A percentile compares a stretch with the other conserved stretches of the same genome.
These are phyloP conservation scores for Lachancea quebecensis DNA, from an alignment of 805 yeast species.

Conservation along the genomic window DNA sequence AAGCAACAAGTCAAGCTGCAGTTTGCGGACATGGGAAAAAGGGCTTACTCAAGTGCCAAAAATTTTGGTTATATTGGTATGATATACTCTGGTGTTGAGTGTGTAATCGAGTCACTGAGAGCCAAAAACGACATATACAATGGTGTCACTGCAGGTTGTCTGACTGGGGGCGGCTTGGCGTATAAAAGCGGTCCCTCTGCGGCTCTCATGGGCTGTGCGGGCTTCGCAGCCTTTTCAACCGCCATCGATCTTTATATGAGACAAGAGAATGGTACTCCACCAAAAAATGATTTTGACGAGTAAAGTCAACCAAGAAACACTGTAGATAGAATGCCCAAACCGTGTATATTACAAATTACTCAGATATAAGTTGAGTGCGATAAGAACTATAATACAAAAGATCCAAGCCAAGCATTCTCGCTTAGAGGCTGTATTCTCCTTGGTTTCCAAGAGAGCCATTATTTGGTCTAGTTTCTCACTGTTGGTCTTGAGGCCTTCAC, in stretches of 20 bases:
- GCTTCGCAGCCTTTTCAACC: slow-evolving; percentile 91
- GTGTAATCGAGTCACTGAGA: slow-evolving; percentile 75
- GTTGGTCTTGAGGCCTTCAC: slow-evolving; percentile 11
- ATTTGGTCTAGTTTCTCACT: slow-evolving; percentile 24
- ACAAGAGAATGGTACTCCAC: slow-evolving; percentile 77
- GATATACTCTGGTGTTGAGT: slow-evolving; percentile 88
- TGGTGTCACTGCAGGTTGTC: slow-evolving; percentile 88
- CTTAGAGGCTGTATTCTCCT: background rate
- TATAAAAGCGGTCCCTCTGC: slow-evolving; percentile 91
- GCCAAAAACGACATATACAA: slow-evolving; percentile 91
- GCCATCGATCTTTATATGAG: slow-evolving; percentile 83
- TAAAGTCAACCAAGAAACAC: slow-evolving; percentile 16
- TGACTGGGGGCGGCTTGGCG: slow-evolving; percentile 95
- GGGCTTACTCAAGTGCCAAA: slow-evolving; percentile 85
- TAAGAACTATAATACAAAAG: slow-evolving; percentile 27
- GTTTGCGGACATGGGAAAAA: slow-evolving; percentile 83
- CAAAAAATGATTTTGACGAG: slow-evolving; percentile 77
- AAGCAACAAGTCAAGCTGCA: slow-evolving; percentile 89
- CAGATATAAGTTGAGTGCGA: slow-evolving; percentile 24
- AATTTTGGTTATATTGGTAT: slow-evolving; percentile 91
- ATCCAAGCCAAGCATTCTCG: slow-evolving; percentile 20
- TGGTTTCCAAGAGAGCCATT: slow-evolving; percentile 14
- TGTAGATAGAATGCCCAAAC: background rate
- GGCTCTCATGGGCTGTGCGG: slow-evolving; percentile 88
- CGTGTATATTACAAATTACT: slow-evolving; percentile 18